Evolutionary conservation across 768 basidiomycete genomes (phyloP), one percentile per base, ranked within the genome.

Genomic region (Phylloporus rhodoxanthus): DNA sequence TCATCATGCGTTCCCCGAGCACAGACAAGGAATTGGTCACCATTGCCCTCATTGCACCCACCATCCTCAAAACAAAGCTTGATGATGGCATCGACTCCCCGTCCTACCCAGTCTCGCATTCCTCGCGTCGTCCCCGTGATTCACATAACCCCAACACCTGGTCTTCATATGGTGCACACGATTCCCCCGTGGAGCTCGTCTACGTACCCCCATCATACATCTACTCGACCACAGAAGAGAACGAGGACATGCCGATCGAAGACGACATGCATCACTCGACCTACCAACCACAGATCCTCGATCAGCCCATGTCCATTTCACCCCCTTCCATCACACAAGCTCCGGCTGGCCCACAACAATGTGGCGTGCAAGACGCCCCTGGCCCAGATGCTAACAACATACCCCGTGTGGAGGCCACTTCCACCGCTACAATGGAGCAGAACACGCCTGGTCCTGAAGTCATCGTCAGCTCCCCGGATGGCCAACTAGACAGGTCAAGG

Each of bases 1-100:
- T 79, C 80, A 8, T 64, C 64, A 40, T 61, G 65, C 60, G 53
- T 10, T 65, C 65, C 5, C 49, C 34, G 38, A 68, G 67, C 43
- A 45, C 65, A 36, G 70, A 76, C 49, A 66, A 74, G 26, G 82
- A 84, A 34, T 76, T 79, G 25, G 68, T 85, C 54, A 86, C 85
- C 9, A 87, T 87, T 47, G 82, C 83, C 11, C 75, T 81, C 32
- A 85, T 87, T 40, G 81, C 85, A 0, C 85, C 85, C 5, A 94
- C 96, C 5, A 78, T 89, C 40, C 75, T 98, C 56, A 99, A 98
- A 72, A 89, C 89, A 15, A 79, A 74, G 9, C 73, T 76, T 1
- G 76, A 74, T 6, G 77, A 79, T 45, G 77, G 78, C 39, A 68
- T 70, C 23, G 69, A 64, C 6, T 44, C 42, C 19, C 48, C 52